Percentiles rank a stretch among this genome's conserved stretches.
phyloP scores from a whole-genome alignment of 345 rosid species.

The Melaleuca alternifolia region DNA sequence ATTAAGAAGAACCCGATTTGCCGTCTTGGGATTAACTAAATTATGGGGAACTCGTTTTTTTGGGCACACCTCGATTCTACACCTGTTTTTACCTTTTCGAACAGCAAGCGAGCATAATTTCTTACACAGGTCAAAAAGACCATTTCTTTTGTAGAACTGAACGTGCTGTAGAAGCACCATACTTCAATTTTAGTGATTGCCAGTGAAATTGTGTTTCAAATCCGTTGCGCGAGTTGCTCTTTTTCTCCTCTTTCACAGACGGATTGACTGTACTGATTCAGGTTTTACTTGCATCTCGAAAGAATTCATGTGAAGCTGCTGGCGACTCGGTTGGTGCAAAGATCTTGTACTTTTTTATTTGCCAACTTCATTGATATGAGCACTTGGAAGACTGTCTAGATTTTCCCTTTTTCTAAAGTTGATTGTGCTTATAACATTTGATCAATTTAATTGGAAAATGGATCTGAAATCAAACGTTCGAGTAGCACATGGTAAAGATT shows the following conservation, averaged over 20 bases:
- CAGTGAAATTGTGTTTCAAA: background rate
- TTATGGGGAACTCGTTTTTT: background rate
- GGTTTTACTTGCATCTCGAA: background rate
- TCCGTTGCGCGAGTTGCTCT: background rate
- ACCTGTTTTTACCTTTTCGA: background rate
- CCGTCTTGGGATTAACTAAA: conserved; percentile 45
- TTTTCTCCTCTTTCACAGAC: background rate
- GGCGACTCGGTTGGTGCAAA: background rate
- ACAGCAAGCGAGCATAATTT: background rate
- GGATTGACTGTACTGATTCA: background rate
- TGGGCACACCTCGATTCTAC: background rate
- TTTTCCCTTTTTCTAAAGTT: background rate
- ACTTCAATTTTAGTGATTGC: background rate
- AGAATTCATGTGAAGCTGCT: background rate
- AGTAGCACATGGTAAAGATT: too few relatives aligned
- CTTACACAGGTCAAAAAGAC: background rate
- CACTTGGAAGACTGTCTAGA: background rate
- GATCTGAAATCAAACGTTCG: too few relatives aligned
- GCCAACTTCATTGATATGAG: background rate
- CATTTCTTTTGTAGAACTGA: background rate
- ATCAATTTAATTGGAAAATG: background rate
- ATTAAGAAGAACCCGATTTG: conserved; percentile 70
- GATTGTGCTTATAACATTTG: background rate
- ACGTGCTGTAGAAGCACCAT: background rate
- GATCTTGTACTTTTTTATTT: background rate